Base-by-base conservation (phyloP, 805 yeast genomes). In the Wickerhamomyces pijperi region DNA sequence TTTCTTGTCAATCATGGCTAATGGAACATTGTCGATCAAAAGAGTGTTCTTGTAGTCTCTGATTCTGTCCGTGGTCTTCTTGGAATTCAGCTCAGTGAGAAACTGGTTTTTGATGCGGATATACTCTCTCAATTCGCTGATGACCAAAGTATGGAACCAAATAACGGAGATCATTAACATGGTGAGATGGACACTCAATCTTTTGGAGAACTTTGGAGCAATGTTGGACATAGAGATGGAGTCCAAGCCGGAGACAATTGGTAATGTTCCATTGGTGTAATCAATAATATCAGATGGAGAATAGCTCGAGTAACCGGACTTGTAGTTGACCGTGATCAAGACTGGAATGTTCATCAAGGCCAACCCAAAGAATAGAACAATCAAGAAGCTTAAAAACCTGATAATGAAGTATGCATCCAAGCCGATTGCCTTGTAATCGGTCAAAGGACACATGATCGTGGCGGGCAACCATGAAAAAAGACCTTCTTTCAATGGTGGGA, bases 391-490 rank as follows among this genome's bases (percentile, higher is more conserved):
- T 35, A 85, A 50, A 48, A 71, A 84, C 37, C 95, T 56, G 3
- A 84, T 49, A 46, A 83, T 79, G 50, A 80, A 78, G 53, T 80
- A 84, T 0, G 87, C 76, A 55, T 86, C 95, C 7, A 83, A 53
- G 0, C 95, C 94, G 43, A 70, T 58, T 5, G 63, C 56, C 20
- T 66, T 51, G 47, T 74, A 78, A 21, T 62, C 59, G 8, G 64
- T 61, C 5, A 73, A 59, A 1, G 67, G 64, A 17, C 58, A 52
- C 8, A 51, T 44, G 21, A 73, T 39, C 0, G 71, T 61, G 0
- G 74, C 70, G 4, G 49, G 34, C 2, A 79, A 44, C 90, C 90
- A 83, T 4, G 65, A 64, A 21, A 78, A 63, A n/a, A 71, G 56
- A 0, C 73, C 70, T 13, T 58, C 51, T 2, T 64, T 60, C 16